phyloP scores from a whole-genome alignment of 345 rosid genomes.

The Geranium brycei region DNA sequence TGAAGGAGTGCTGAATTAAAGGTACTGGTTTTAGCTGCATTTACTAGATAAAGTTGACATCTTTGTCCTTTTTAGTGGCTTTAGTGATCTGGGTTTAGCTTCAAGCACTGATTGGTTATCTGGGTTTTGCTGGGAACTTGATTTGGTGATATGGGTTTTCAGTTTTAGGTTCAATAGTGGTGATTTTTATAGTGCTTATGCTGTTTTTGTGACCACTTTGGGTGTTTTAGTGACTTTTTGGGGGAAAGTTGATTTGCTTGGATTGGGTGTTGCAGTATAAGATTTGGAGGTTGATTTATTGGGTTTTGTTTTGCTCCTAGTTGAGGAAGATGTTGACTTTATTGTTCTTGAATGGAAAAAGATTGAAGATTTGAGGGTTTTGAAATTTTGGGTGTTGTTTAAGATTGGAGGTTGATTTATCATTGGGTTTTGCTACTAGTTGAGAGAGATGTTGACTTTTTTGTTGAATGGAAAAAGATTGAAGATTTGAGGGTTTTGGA shows the following conservation, averaged over 20 bases:
- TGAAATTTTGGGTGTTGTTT: neutral
- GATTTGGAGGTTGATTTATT: no score
- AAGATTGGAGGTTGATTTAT: no score
- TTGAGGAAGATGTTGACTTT: no score
- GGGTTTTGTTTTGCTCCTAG: no score
- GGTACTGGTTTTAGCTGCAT: no score
- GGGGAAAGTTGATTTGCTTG: no score
- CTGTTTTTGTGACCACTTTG: slow-evolving; percentile 31
- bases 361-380: slow-evolving; percentile 9
- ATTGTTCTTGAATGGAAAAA: neutral
- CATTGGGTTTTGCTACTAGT: no score
- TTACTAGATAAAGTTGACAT: no score
- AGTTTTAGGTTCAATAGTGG: no score
- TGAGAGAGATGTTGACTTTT: no score
- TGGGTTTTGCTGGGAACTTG: slow-evolving; percentile 10
- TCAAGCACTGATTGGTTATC: slow-evolving; percentile 15
- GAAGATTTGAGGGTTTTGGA: slow-evolving; percentile 2
- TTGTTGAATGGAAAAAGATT: slow-evolving; percentile 1
- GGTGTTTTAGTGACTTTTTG: slow-evolving; percentile 29
- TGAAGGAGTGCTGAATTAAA: no score
- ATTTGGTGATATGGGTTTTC: slow-evolving; percentile 3
- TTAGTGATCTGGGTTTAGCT: neutral
- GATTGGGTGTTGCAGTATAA: no score
- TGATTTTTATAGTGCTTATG: slow-evolving; percentile 7
- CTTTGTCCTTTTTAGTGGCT: neutral